Conservation (phyloP, 2,329 filamentous ascomycete species). For the Penicillium sp. region DNA sequence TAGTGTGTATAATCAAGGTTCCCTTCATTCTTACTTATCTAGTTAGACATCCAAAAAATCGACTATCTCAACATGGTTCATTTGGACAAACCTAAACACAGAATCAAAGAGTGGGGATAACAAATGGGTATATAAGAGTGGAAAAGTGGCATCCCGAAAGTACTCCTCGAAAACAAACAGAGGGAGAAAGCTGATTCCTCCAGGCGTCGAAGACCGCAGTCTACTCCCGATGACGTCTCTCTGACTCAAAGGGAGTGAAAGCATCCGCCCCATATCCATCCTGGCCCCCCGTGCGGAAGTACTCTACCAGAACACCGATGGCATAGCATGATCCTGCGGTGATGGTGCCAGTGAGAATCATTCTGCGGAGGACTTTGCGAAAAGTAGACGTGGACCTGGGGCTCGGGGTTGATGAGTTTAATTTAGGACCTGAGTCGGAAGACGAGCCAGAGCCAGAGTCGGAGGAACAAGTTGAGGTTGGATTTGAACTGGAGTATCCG, state of each 20-base stretch:
- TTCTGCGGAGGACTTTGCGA: slow-evolving; percentile 30
- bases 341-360: slow-evolving; percentile 37
- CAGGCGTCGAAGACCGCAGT: not conserved
- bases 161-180: not conserved
- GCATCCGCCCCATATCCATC: slow-evolving; percentile 41
- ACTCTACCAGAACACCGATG: slow-evolving; percentile 43
- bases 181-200: not conserved
- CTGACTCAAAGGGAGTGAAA: slow-evolving; percentile 43
- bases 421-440: not conserved
- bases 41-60: not conserved
- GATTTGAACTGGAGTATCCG: not conserved
- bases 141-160: not conserved
- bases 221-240: slow-evolving; percentile 30
- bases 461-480: not conserved
- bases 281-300: slow-evolving; percentile 44
- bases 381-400: slow-evolving; percentile 16
- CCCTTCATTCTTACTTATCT: not conserved
- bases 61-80: not conserved
- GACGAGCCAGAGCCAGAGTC: not conserved
- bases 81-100: not conserved
- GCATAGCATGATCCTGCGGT: slow-evolving; percentile 45
- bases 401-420: not conserved
- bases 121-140: slow-evolving; percentile 3
- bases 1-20: not conserved
- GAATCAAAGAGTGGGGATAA: not conserved